Evolutionary conservation across 352 stramenopile species (phyloP), one percentile per base, ranked within the genome.

Genomic region (Phytophthora tentaculata): DNA sequence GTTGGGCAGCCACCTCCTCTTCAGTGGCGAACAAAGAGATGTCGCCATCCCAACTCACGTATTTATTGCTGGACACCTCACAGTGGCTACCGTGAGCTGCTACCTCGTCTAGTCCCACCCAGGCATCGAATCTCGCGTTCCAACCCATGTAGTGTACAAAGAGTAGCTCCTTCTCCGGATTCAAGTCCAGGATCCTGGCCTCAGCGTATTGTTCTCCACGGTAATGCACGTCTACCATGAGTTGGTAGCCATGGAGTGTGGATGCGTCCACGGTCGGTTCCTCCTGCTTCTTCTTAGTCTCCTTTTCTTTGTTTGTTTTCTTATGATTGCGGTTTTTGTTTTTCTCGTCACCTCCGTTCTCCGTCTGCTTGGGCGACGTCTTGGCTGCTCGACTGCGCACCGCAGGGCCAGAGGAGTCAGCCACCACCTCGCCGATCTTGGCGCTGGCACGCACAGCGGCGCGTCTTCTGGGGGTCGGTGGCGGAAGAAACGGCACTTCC

Each of bases 141-240:
- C 83, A 94, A 44, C 86, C 83, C 55, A 94, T 85, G 64, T 90
- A 92, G 53, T 94, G 86, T 45, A 92, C 77, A 24, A 81, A 90
- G 20, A 87, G 57, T 13, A 71, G 51, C 22, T 76, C 52, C 24
- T 77, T 69, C 0, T 61, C 41, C 10, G 57, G 50, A 53, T 91
- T 67, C 26, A 91, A 44, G 14, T 83, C 64, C 39, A 91, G 24
- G 26, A 94, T 74, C 39, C 84, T 84, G 37, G 81, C 86, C 62
- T 92, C 83, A 8, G 77, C 76, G 76, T 82, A 94, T 53, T 81
- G 72, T 8, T 90, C 74, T 39, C 71, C 54, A 17, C 71, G 52
- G 49, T 90, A 86, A 8, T 74, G 80, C 12, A 87, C 83, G 58
- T 94, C 86, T 16, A 92, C 67, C 23, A 92, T 64, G 26, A 88